Conservation (phyloP, 1,284 basidiomycete genomes). For the Ganoderma resinaceum region DNA sequence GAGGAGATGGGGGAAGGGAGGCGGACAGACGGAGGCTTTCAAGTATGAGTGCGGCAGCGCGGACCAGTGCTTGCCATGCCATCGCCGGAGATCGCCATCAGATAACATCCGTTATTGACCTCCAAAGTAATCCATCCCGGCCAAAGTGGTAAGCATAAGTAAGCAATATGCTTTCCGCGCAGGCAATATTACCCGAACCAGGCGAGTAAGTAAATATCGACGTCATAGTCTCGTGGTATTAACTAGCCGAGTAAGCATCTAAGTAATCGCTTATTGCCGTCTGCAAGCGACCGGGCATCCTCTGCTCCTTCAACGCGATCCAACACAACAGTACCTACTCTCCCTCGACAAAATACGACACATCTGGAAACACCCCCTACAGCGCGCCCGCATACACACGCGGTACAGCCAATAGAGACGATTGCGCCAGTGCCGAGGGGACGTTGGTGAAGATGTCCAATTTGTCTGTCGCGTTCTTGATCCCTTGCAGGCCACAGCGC, state of each 20-base stretch:
- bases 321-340: background rate
- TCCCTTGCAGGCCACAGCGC: constrained; percentile 43
- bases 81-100: constrained; percentile 37
- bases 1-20: constrained; percentile 15
- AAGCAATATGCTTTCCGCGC: no score
- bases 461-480: constrained; percentile 41
- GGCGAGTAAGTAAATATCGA: background rate
- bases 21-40: constrained; percentile 21
- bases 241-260: background rate
- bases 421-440: constrained; percentile 26
- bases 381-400: constrained; percentile 20
- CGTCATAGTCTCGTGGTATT: background rate
- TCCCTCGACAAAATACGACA: background rate
- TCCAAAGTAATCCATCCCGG: background rate
- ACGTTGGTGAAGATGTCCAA: constrained; percentile 35
- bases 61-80: constrained; percentile 14
- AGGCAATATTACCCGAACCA: background rate
- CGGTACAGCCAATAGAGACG: constrained; percentile 19
- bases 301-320: background rate
- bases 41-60: constrained; percentile 19
- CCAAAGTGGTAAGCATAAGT: background rate
- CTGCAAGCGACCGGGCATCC: background rate
- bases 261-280: background rate
- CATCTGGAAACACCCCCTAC: constrained; percentile 1
- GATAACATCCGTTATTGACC: constrained; percentile 27